These are phyloP conservation scores for Candida easanensis DNA, from an alignment of 805 yeast genomes.

Conservation along the genomic window DNA sequence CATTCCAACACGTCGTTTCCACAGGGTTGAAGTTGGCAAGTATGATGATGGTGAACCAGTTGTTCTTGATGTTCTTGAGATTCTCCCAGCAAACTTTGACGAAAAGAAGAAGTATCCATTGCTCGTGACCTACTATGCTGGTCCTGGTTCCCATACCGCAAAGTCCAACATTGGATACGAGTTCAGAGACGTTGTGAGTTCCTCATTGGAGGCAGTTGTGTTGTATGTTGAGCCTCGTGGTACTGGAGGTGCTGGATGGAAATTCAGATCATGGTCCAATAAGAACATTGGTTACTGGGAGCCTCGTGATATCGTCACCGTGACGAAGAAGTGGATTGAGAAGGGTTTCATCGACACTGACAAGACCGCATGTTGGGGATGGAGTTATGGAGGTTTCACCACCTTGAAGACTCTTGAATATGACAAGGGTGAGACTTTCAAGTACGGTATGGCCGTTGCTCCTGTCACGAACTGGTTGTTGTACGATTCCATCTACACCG, in stretches of 20 bases:
- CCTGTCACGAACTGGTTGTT: constrained; percentile 95
- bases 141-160: constrained; percentile 91
- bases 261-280: constrained; percentile 74
- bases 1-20: constrained; percentile 52
- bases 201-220: constrained; percentile 77
- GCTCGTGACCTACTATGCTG: constrained; percentile 91
- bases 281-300: constrained; percentile 81
- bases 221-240: constrained; percentile 97
- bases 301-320: constrained; percentile 80
- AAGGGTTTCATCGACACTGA: constrained; percentile 24
- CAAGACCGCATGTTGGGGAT: constrained; percentile 81
- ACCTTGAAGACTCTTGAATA: constrained; percentile 84
- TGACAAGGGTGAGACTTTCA: constrained; percentile 72
- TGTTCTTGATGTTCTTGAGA: constrained; percentile 66
- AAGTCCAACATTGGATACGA: constrained; percentile 53
- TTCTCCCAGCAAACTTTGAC: constrained; percentile 72
- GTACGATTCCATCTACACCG: constrained; percentile 93
- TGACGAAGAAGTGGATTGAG: constrained; percentile 53
- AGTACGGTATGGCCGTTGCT: constrained; percentile 93
- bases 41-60: constrained; percentile 43
- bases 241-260: constrained; percentile 83
- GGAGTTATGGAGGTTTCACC: constrained; percentile 97
- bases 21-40: constrained; percentile 44
- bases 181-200: constrained; percentile 73
- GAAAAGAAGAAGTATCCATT: constrained; percentile 63